These are phyloP conservation scores for Ustilago curta DNA, from an alignment of 1,284 basidiomycete species.

Conservation along the genomic window DNA sequence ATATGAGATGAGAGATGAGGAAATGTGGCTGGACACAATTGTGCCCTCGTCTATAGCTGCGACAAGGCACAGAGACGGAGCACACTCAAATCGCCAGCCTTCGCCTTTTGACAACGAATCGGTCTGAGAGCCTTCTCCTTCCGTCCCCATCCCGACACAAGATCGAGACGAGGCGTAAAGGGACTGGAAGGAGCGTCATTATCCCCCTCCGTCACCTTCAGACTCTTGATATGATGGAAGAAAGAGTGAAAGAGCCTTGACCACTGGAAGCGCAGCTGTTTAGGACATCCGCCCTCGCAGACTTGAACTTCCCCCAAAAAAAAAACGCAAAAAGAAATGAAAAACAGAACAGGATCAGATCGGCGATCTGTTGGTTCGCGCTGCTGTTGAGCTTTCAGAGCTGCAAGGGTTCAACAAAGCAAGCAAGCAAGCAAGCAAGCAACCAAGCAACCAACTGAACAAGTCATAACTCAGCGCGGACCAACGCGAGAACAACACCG, in stretches of 20 bases:
- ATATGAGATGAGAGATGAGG: neutral
- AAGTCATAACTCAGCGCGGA: neutral
- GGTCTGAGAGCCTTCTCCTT: constrained; percentile 39
- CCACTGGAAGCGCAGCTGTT: neutral
- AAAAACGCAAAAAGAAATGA: too few relatives aligned
- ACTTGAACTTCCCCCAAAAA: too few relatives aligned
- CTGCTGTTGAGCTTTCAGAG: constrained; percentile 9
- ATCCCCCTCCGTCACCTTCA: constrained; percentile 48
- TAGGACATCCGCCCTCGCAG: too few relatives aligned
- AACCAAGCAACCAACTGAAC: too few relatives aligned
- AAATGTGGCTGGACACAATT: constrained; percentile 55
- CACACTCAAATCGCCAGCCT: constrained; percentile 58
- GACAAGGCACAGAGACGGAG: constrained; percentile 36
- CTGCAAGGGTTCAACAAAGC: constrained; percentile 7
- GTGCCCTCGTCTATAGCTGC: constrained; percentile 45
- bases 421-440: too few relatives aligned
- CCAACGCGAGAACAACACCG: constrained; percentile 7
- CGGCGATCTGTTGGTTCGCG: constrained; percentile 4
- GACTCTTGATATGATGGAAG: constrained; percentile 35
- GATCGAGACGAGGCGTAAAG: constrained; percentile 35
- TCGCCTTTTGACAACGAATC: constrained; percentile 22
- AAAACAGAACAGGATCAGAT: too few relatives aligned
- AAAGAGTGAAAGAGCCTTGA: constrained; percentile 4
- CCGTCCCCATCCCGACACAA: constrained; percentile 14
- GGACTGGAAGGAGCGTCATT: constrained; percentile 39